These are phyloP conservation scores for Parietaria judaica DNA, from an alignment of 306 rosid species.

Conservation along the genomic window DNA sequence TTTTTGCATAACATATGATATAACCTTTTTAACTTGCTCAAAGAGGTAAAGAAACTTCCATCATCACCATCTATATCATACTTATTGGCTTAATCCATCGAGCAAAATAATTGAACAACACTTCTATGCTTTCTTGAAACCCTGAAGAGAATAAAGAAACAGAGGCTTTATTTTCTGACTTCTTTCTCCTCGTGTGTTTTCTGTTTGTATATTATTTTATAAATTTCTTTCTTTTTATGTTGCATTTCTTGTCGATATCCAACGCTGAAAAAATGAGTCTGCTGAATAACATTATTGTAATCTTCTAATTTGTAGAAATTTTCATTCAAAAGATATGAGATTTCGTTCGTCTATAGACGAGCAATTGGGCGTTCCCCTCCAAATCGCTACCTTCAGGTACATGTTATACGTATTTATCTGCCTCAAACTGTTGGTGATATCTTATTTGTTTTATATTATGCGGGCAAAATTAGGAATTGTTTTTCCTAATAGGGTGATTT, in stretches of 20 bases:
- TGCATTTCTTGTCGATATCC: background rate
- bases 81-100: no score
- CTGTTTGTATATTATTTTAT: no score
- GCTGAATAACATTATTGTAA: background rate
- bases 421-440: slow-evolving; percentile 4
- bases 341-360: slow-evolving; percentile 72
- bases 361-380: slow-evolving; percentile 95
- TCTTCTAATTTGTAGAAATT: slow-evolving; percentile 50
- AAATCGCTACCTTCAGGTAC: slow-evolving; percentile 88
- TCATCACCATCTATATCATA: no score
- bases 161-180: no score
- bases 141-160: no score
- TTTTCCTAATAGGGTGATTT: slow-evolving; percentile 73
- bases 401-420: slow-evolving; percentile 4
- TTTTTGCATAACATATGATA: no score
- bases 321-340: slow-evolving; percentile 82
- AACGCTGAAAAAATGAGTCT: background rate
- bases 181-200: no score
- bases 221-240: background rate
- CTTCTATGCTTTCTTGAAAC: no score
- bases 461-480: slow-evolving; percentile 11
- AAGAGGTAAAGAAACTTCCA: no score
- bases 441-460: slow-evolving; percentile 8
- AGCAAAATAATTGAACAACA: no score
- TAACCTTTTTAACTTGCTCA: no score